Evolutionary conservation across 176 grass and related monocot genomes (phyloP).

Genomic region (Panicum miliaceum): DNA sequence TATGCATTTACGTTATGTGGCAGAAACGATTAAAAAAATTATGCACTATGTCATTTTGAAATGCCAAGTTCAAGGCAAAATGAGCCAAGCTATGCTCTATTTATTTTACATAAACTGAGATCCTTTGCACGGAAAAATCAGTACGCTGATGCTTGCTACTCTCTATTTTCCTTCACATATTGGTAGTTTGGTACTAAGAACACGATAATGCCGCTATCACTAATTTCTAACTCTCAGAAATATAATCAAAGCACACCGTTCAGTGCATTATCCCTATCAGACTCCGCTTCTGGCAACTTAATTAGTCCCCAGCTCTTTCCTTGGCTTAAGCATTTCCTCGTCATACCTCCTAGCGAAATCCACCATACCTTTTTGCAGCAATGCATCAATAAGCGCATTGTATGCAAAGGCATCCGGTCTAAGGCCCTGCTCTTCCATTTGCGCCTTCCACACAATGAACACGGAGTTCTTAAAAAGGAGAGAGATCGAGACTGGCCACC

Average conservation of each 20-base stretch:
- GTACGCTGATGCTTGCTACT: too few species aligned
- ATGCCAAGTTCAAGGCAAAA: neutral
- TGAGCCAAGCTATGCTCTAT: neutral
- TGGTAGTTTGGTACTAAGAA: too few species aligned
- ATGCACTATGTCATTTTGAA: too few species aligned
- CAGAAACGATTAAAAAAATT: too few species aligned
- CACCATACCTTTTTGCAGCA: slow-evolving; percentile 84
- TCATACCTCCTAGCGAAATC: slow-evolving; percentile 87
- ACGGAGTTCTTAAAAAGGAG: neutral
- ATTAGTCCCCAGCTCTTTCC: slow-evolving; percentile 68
- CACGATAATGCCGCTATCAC: neutral
- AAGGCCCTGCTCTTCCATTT: slow-evolving; percentile 75
- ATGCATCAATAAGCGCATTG: slow-evolving; percentile 75
- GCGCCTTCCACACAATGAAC: too few species aligned
- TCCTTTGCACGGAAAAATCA: too few species aligned
- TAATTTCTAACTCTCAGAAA: neutral
- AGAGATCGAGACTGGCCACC: slow-evolving; percentile 31
- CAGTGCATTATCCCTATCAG: slow-evolving; percentile 49
- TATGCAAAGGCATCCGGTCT: slow-evolving; percentile 89
- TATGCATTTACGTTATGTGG: neutral
- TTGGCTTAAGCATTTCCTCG: slow-evolving; percentile 86
- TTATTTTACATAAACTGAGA: too few species aligned
- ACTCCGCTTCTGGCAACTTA: slow-evolving; percentile 36
- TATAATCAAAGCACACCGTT: slow-evolving; percentile 51
- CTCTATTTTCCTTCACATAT: too few species aligned